Conservation (phyloP, 257 asterid species). For the Scutellaria minor region DNA sequence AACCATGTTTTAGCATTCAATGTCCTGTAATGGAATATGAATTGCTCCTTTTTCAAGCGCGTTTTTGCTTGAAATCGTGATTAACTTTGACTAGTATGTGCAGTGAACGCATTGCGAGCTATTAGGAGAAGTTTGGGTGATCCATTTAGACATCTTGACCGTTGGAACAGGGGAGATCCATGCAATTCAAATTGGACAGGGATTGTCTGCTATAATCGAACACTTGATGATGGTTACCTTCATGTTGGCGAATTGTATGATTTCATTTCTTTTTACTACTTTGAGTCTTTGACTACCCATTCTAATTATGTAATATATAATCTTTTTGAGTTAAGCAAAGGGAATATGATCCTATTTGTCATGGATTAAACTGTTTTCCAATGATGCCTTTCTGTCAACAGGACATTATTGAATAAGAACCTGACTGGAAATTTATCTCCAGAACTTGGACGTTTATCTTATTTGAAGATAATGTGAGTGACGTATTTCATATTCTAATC, state of each 20-base stretch:
- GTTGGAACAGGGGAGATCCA: conserved; percentile 88
- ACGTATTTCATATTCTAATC: conserved; percentile 11
- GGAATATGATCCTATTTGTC: not conserved
- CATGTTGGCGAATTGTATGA: conserved; percentile 87
- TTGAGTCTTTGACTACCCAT: conserved; percentile 6
- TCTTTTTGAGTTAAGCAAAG: not conserved
- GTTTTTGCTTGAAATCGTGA: not conserved
- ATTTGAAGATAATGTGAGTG: conserved; percentile 79
- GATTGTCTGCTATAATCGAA: conserved; percentile 61
- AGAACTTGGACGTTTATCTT: conserved; percentile 75
- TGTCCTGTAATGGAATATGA: conserved; percentile 17
- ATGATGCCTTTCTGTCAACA: conserved; percentile 43
- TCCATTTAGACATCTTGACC: conserved; percentile 58
- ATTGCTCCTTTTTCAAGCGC: not conserved
- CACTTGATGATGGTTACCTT: conserved; percentile 64
- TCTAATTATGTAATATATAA: conserved; percentile 15
- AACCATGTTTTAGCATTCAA: not conserved
- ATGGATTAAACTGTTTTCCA: conserved; percentile 11
- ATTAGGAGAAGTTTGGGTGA: conserved; percentile 64
- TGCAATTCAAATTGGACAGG: conserved; percentile 87
- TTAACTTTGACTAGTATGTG: conserved; percentile 36
- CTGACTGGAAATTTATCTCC: conserved; percentile 88
- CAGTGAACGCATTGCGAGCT: conserved; percentile 76
- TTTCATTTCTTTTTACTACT: conserved; percentile 21
- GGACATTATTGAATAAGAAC: conserved; percentile 56